Conservation (phyloP, 179 eudicot genomes). For the Vitellaria paradoxa region DNA sequence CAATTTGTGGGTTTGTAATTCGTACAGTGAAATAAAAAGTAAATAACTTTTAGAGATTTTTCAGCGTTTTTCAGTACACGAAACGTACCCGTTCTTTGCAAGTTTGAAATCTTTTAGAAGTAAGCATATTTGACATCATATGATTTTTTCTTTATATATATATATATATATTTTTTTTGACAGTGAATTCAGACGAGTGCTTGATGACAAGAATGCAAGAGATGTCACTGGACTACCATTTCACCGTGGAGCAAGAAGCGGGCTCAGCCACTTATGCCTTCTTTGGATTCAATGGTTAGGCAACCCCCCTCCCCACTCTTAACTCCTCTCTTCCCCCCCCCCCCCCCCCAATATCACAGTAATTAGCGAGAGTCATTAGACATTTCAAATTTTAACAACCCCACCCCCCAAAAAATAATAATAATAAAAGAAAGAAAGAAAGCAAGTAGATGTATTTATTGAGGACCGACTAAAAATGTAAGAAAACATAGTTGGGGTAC, state of each 20-base stretch:
- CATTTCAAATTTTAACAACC: background rate
- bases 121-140: no score
- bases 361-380: background rate
- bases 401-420: no score
- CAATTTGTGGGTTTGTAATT: no score
- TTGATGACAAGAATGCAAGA: conserved; percentile 56
- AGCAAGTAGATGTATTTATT: no score
- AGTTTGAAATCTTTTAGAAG: no score
- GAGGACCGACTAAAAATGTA: background rate
- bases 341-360: background rate
- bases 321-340: background rate
- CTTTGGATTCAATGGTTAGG: conserved; percentile 48
- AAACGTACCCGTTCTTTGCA: no score
- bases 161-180: no score
- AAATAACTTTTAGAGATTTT: no score
- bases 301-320: no score
- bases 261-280: conserved; percentile 46
- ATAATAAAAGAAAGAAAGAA: no score
- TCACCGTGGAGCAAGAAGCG: conserved; percentile 52
- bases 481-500: background rate
- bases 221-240: conserved; percentile 52
- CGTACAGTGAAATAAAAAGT: no score
- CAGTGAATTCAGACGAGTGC: conserved; percentile 49
- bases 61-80: no score
- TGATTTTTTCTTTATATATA: background rate